Percentiles rank a stretch among this genome's conserved stretches.
These are phyloP conservation scores for Exobasidium cylindrosporum DNA, from an alignment of 1,284 basidiomycete species.

Conservation along the genomic window DNA sequence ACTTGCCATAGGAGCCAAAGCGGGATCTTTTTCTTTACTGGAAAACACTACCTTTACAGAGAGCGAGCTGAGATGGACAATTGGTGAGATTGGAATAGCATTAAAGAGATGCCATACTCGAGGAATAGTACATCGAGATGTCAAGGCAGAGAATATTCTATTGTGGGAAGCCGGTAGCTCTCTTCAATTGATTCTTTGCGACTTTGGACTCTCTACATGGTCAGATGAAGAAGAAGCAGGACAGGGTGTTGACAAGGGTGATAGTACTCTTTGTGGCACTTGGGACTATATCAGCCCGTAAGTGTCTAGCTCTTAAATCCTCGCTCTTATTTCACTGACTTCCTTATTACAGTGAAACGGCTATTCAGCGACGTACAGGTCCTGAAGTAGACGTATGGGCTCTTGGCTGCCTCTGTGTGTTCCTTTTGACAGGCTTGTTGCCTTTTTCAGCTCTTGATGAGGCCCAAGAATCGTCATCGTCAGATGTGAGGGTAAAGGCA, in stretches of 20 bases:
- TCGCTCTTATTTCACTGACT: background rate
- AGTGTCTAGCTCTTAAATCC: background rate
- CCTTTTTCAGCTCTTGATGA: background rate
- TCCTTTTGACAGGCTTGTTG: background rate
- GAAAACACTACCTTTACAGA: background rate
- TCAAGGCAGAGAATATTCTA: constrained; percentile 8
- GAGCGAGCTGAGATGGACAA: constrained; percentile 1
- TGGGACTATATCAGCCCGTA: constrained; percentile 7
- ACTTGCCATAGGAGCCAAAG: no score
- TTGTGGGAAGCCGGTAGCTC: constrained; percentile 3
- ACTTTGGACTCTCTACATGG: constrained; percentile 4
- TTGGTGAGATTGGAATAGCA: background rate
- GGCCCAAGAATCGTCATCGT: background rate
- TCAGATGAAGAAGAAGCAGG: background rate
- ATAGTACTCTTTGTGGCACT: constrained; percentile 5
- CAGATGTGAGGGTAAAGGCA: background rate
- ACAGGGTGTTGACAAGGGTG: background rate
- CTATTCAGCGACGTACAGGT: constrained; percentile 1
- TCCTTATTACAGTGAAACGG: background rate
- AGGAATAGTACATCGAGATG: constrained; percentile 3
- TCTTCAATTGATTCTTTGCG: background rate
- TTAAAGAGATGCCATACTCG: constrained; percentile 3
- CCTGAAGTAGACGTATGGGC: background rate
- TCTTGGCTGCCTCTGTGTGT: constrained; percentile 3
- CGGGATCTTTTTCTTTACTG: background rate